A percentile compares a stretch with the other conserved stretches of the same genome.
These are phyloP conservation scores for Posidonia australis DNA, from an alignment of 106 monocot genomes.

Conservation along the genomic window DNA sequence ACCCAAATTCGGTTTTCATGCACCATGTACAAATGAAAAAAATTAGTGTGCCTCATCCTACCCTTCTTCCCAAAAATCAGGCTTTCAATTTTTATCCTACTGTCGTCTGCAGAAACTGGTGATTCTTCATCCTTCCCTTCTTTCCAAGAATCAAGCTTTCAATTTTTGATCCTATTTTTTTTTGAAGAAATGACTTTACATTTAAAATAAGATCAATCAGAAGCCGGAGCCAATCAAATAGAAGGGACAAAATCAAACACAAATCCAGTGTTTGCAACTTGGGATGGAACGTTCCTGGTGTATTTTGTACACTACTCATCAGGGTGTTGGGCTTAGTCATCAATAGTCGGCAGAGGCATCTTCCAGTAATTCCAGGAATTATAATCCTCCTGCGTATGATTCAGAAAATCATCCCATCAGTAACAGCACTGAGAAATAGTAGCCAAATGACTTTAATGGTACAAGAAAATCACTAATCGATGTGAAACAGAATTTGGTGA, in stretches of 20 bases:
- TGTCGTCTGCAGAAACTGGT: too few species aligned
- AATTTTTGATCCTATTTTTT: too few species aligned
- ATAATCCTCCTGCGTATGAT: slow-evolving; percentile 55
- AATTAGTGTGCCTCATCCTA: neutral
- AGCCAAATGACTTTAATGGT: too few species aligned
- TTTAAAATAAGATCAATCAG: too few species aligned
- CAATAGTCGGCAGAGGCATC: slow-evolving; percentile 4
- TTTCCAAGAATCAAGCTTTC: neutral
- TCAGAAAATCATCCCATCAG: neutral
- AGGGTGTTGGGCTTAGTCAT: neutral
- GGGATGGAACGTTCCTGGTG: neutral
- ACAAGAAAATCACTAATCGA: neutral
- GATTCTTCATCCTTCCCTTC: neutral
- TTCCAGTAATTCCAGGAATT: slow-evolving; percentile 73
- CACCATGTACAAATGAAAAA: slow-evolving; percentile 1
- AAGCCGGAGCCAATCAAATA: too few species aligned
- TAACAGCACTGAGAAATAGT: neutral
- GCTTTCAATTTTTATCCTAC: neutral
- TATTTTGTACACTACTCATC: neutral
- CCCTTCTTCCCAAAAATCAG: neutral
- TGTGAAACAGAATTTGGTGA: neutral
- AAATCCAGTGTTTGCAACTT: neutral
- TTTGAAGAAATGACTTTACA: too few species aligned
- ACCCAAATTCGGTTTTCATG: too few species aligned
- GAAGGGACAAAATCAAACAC: neutral